phyloP scores from a whole-genome alignment of 2,329 filamentous ascomycete genomes.

The Colletotrichum simmondsii region DNA sequence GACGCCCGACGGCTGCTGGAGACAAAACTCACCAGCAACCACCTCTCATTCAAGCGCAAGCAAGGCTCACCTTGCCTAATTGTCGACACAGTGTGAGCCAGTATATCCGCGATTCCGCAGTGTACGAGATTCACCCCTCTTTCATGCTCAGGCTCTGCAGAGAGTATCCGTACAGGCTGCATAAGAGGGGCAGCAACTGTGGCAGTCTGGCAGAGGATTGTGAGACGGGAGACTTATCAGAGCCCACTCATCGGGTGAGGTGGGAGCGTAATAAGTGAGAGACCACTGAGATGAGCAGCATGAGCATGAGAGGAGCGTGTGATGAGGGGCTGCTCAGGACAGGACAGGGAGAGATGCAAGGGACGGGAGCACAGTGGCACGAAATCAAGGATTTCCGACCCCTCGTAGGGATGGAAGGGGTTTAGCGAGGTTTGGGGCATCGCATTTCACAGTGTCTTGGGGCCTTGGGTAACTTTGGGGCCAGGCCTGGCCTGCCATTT shows the following conservation, averaged over 20 bases:
- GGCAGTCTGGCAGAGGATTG: constrained; percentile 8
- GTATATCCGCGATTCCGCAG: not conserved
- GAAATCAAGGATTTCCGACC: constrained; percentile 8
- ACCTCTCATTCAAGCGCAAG: not conserved
- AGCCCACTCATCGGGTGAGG: constrained; percentile 2
- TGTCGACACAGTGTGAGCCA: constrained; percentile 29
- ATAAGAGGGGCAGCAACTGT: not conserved
- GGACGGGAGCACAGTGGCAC: constrained; percentile 17
- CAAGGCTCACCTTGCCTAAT: not conserved
- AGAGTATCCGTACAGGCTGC: constrained; percentile 1
- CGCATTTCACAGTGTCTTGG: constrained; percentile 7
- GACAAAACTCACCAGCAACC: not conserved
- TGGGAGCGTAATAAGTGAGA: constrained; percentile 11
- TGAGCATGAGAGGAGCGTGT: constrained; percentile 10
- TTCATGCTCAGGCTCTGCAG: not conserved
- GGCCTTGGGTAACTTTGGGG: not conserved
- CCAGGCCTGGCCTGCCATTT: constrained; percentile 14
- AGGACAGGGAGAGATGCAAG: constrained; percentile 32
- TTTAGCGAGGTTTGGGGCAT: constrained; percentile 25
- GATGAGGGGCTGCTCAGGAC: constrained; percentile 26
- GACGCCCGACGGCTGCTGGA: not conserved
- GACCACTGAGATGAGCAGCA: not conserved
- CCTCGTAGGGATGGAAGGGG: constrained; percentile 25
- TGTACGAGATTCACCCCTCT: not conserved
- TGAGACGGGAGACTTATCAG: constrained; percentile 22